Percentiles rank a stretch among this genome's conserved stretches.
Conservation (phyloP, 148 eudicot genomes). For the Vaccinium darrowii region DNA sequence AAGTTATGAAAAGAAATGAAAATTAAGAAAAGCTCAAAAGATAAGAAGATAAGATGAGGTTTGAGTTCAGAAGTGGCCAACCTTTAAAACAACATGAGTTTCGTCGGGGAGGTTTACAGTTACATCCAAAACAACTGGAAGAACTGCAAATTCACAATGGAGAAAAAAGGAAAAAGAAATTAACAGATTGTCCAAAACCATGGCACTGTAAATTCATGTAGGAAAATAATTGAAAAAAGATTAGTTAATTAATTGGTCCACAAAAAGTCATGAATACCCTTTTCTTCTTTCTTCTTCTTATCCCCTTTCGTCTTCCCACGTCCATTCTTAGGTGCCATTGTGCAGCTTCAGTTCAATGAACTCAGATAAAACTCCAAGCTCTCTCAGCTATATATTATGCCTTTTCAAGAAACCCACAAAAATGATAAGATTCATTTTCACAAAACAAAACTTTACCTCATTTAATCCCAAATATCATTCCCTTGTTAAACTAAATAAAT, state of each 20-base stretch:
- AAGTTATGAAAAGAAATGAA: not conserved
- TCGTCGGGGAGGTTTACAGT: constrained; percentile 83
- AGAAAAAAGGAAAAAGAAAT: not conserved
- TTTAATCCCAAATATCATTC: not conserved
- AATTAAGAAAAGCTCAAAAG: not conserved
- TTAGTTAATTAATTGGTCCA: not conserved
- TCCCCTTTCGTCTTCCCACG: constrained; percentile 91
- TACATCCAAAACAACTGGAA: constrained; percentile 81
- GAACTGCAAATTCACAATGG: constrained; percentile 52
- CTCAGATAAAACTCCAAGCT: not conserved
- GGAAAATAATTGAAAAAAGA: not conserved
- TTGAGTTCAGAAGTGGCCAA: constrained; percentile 24
- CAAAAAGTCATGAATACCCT: constrained; percentile 42
- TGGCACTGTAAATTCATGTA: not conserved
- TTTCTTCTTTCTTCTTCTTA: constrained; percentile 98
- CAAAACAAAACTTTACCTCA: not conserved
- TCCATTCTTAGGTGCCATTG: constrained; percentile 95
- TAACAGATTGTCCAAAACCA: not conserved
- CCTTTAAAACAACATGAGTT: constrained; percentile 75
- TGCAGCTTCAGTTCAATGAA: not conserved
- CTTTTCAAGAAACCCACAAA: not conserved
- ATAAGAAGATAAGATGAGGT: not conserved
- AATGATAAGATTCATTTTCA: not conserved
- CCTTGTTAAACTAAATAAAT: not conserved
- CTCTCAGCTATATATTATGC: not conserved